phyloP scores from a whole-genome alignment of 306 rosid genomes.

The Calophaca sinica region DNA sequence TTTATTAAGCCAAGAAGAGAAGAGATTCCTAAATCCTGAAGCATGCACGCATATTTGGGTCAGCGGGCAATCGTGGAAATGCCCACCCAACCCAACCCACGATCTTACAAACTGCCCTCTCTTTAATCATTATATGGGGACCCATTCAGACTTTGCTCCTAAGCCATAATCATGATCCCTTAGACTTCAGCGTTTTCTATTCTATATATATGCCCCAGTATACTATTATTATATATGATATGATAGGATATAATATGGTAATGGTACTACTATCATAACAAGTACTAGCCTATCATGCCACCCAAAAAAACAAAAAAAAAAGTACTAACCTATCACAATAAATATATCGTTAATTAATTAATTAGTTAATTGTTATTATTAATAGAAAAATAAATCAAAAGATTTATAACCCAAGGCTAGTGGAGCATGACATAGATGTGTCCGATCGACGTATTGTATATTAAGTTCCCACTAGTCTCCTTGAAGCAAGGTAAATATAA shows the following conservation, averaged over 20 bases:
- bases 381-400: no score
- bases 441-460: no score
- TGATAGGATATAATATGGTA: neutral
- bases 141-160: constrained; percentile 81
- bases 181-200: constrained; percentile 57
- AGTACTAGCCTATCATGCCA: neutral
- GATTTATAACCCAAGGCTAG: no score
- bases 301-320: no score
- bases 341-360: neutral
- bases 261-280: constrained; percentile 21
- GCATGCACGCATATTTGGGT: constrained; percentile 63
- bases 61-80: constrained; percentile 63
- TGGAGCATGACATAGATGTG: no score
- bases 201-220: constrained; percentile 32
- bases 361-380: no score
- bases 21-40: constrained; percentile 51
- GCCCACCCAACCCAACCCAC: constrained; percentile 71
- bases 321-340: neutral
- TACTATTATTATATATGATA: constrained; percentile 39
- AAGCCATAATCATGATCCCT: constrained; percentile 83
- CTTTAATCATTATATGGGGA: constrained; percentile 69
- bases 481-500: no score
- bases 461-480: no score
- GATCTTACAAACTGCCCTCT: constrained; percentile 62
- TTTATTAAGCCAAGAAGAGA: constrained; percentile 40